These are phyloP conservation scores for Pythium periplocum DNA, from an alignment of 352 stramenopile species.

Conservation along the genomic window DNA sequence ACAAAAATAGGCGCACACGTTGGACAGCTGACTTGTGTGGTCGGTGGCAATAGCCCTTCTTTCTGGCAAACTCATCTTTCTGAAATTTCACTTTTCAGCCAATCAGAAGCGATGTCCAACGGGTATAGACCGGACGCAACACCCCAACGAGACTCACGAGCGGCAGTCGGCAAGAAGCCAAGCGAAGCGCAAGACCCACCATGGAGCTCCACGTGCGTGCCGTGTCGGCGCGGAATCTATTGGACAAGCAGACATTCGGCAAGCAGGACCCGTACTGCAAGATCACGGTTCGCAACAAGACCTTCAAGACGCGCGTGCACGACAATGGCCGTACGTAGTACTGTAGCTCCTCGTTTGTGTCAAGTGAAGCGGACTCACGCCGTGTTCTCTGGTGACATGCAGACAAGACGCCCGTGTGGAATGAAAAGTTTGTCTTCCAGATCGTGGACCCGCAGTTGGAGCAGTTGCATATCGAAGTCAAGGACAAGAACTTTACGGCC, in stretches of 20 bases:
- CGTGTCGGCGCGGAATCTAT: constrained; percentile 71
- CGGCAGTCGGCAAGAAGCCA: background rate
- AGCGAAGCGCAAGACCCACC: constrained; percentile 3
- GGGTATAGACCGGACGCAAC: no score
- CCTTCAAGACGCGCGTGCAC: constrained; percentile 72
- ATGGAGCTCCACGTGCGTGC: constrained; percentile 79
- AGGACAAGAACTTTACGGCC: constrained; percentile 82
- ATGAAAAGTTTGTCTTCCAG: constrained; percentile 78
- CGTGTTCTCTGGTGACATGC: background rate
- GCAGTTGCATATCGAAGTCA: constrained; percentile 69
- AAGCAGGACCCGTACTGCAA: constrained; percentile 84
- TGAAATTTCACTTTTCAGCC: background rate
- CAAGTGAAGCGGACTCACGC: no score
- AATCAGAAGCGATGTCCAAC: background rate
- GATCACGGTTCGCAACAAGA: constrained; percentile 50
- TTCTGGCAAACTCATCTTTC: no score
- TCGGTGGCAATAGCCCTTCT: no score
- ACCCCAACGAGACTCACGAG: no score
- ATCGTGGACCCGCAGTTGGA: constrained; percentile 70
- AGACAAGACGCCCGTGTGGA: constrained; percentile 76
- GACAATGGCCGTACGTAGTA: constrained; percentile 65
- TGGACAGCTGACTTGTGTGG: no score
- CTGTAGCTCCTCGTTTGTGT: no score
- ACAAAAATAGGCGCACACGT: no score
- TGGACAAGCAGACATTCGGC: constrained; percentile 83